These are phyloP conservation scores for Helotiales sp. DNA, from an alignment of 2,329 filamentous ascomycete species.

Conservation along the genomic window DNA sequence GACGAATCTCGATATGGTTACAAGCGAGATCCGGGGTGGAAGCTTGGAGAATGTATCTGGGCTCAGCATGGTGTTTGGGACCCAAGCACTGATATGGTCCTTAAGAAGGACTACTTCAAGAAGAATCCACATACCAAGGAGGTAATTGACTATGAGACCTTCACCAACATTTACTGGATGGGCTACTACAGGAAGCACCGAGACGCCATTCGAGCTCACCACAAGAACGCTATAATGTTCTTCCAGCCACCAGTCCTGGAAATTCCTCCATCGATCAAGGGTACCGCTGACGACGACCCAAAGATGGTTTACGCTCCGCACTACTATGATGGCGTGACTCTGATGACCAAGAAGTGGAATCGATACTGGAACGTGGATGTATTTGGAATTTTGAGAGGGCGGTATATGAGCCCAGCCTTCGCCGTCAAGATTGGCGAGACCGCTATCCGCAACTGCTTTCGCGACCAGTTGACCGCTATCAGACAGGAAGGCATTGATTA, in stretches of 20 bases:
- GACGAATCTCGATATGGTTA: conserved; percentile 89
- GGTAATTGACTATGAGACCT: conserved; percentile 75
- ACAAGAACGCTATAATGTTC: conserved; percentile 81
- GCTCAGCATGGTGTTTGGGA: conserved; percentile 98
- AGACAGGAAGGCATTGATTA: conserved; percentile 84
- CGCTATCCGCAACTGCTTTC: conserved; percentile 90
- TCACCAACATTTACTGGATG: conserved; percentile 92
- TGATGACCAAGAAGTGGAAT: conserved; percentile 99
- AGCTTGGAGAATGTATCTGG: conserved; percentile 92
- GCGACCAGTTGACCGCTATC: conserved; percentile 81
- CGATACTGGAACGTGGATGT: conserved; percentile 96
- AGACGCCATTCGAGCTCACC: conserved; percentile 71
- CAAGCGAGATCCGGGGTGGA: conserved; percentile 86
- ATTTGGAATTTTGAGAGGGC: conserved; percentile 84
- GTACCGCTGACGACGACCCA: conserved; percentile 82
- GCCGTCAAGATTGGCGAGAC: conserved; percentile 91
- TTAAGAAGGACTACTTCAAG: conserved; percentile 86
- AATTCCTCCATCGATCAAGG: conserved; percentile 85
- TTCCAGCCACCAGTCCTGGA: conserved; percentile 92
- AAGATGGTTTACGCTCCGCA: conserved; percentile 92
- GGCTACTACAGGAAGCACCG: conserved; percentile 77
- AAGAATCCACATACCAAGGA: conserved; percentile 75
- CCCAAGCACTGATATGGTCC: conserved; percentile 69
- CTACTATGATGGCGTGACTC: conserved; percentile 94
- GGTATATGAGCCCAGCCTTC: conserved; percentile 85